Evolutionary conservation across 116 monocot genomes (phyloP).

Genomic region (Zostera marina): DNA sequence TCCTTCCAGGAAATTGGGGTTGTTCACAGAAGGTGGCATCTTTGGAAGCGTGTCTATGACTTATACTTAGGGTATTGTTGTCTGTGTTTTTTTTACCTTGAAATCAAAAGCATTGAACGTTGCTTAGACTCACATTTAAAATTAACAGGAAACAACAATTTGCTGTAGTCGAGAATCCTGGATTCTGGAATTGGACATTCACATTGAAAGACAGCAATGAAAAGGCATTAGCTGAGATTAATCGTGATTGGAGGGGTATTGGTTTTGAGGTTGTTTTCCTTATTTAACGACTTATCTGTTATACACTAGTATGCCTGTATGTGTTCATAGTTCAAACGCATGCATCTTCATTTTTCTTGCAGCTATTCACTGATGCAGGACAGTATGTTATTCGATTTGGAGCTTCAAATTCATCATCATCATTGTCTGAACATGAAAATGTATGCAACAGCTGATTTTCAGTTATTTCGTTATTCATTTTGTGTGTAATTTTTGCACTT

Average conservation of each 20-base stretch:
- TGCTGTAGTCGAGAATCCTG: slow-evolving; percentile 98
- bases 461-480: background rate
- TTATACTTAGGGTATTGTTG: slow-evolving; percentile 65
- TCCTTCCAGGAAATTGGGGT: slow-evolving; percentile 75
- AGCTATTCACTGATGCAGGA: slow-evolving; percentile 99
- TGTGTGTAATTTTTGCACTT: background rate
- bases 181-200: slow-evolving; percentile 99
- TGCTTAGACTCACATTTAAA: background rate
- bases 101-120: background rate
- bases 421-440: slow-evolving; percentile 14
- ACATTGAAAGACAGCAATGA: slow-evolving; percentile 84
- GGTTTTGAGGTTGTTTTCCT: slow-evolving; percentile 67
- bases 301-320: too few species aligned
- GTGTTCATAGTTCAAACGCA: background rate
- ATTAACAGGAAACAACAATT: slow-evolving; percentile 81
- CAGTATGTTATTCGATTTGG: slow-evolving; percentile 98
- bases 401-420: slow-evolving; percentile 11
- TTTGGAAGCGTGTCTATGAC: slow-evolving; percentile 94
- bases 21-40: slow-evolving; percentile 94
- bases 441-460: slow-evolving; percentile 8
- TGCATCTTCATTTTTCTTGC: slow-evolving; percentile 10
- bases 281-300: background rate
- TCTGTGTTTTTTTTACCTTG: background rate
- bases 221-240: slow-evolving; percentile 82
- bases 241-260: slow-evolving; percentile 95